These are phyloP conservation scores for Penium margaritaceum DNA, from an alignment of 139 green algal genomes.

Conservation along the genomic window DNA sequence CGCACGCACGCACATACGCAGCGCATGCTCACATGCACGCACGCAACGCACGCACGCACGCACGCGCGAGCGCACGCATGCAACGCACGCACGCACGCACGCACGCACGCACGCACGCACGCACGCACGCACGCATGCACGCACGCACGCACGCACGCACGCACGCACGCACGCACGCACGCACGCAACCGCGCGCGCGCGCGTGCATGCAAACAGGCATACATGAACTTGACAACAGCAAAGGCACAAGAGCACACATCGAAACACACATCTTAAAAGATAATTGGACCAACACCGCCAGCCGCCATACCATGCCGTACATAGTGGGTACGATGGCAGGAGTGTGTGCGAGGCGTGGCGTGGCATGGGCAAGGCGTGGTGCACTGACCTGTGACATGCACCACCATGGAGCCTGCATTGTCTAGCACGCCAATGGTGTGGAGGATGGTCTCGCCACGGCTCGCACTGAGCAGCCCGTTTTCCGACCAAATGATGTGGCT, in stretches of 20 bases:
- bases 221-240: no score
- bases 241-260: no score
- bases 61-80: background rate
- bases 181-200: background rate
- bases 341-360: no score
- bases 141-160: background rate
- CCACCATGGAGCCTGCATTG: constrained; percentile 62
- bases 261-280: no score
- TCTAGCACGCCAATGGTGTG: constrained; percentile 57
- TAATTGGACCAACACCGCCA: no score
- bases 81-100: background rate
- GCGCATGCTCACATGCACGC: background rate
- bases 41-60: no score
- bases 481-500: constrained; percentile 60
- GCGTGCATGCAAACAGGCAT: no score
- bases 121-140: background rate
- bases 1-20: background rate
- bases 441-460: constrained; percentile 23
- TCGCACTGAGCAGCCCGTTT: constrained; percentile 57
- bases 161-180: background rate
- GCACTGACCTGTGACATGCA: constrained; percentile 55
- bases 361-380: no score
- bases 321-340: no score
- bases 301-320: no score
- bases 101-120: background rate